These are phyloP conservation scores for Ascomycota sp. DNA, from an alignment of 2,329 filamentous ascomycete species.

Conservation along the genomic window DNA sequence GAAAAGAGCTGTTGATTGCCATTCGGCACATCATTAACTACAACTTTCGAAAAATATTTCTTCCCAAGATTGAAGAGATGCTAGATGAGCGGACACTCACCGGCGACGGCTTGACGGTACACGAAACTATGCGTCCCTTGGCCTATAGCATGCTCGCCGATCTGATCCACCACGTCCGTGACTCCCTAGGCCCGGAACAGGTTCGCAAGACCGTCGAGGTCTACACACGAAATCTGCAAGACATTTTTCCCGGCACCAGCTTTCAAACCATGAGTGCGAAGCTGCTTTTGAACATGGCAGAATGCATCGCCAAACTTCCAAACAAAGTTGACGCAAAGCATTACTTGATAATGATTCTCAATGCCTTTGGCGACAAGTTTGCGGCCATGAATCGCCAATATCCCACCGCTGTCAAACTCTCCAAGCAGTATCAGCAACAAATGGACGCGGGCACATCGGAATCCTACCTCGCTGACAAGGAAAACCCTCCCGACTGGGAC, in stretches of 20 bases:
- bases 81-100: slow-evolving; percentile 85
- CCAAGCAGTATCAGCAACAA: slow-evolving; percentile 50
- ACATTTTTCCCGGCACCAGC: slow-evolving; percentile 88
- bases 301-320: slow-evolving; percentile 82
- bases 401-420: slow-evolving; percentile 81
- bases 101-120: slow-evolving; percentile 85
- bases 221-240: slow-evolving; percentile 87
- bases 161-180: slow-evolving; percentile 87
- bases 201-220: slow-evolving; percentile 92
- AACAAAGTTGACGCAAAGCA: slow-evolving; percentile 88
- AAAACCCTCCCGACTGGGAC: slow-evolving; percentile 76
- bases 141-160: slow-evolving; percentile 98
- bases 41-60: slow-evolving; percentile 86
- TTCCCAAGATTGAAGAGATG: slow-evolving; percentile 83
- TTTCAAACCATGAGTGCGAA: slow-evolving; percentile 99
- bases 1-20: slow-evolving; percentile 87
- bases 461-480: slow-evolving; percentile 63
- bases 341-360: slow-evolving; percentile 88
- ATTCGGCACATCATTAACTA: slow-evolving; percentile 98
- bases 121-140: slow-evolving; percentile 84
- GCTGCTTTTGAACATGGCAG: slow-evolving; percentile 87
- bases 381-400: slow-evolving; percentile 95
- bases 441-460: slow-evolving; percentile 41
- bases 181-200: slow-evolving; percentile 68
- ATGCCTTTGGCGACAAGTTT: slow-evolving; percentile 96